These are phyloP conservation scores for Aspergillus funiculosus DNA, from an alignment of 495 filamentous ascomycete genomes.

Conservation along the genomic window DNA sequence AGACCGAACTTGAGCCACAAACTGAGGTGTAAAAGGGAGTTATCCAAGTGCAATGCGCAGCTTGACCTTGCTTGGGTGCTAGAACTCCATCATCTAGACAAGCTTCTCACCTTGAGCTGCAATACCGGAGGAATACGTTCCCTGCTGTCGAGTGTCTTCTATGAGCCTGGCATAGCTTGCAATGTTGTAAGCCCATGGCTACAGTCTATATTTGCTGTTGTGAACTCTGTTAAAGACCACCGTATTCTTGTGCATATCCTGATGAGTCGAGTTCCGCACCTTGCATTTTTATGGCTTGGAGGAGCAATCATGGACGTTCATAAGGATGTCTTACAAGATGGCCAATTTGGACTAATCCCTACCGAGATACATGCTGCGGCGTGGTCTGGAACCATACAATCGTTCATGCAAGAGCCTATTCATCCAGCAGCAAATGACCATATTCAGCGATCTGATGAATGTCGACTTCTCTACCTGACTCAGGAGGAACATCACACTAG, in stretches of 20 bases:
- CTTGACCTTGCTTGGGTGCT: constrained; percentile 1
- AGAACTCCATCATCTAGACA: constrained; percentile 3
- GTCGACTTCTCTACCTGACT: constrained; percentile 2
- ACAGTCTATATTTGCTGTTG: constrained; percentile 3
- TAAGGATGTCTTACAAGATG: not conserved
- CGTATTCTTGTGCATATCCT: constrained; percentile 3
- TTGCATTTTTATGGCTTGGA: constrained; percentile 7
- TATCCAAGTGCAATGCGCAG: not conserved
- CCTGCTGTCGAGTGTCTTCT: constrained; percentile 5
- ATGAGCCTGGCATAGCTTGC: constrained; percentile 3
- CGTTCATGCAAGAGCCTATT: constrained; percentile 6
- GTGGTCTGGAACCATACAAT: constrained; percentile 3
- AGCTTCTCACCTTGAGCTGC: constrained; percentile 5
- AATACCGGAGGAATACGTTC: constrained; percentile 1
- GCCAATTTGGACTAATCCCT: not conserved
- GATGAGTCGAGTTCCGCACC: constrained; percentile 5
- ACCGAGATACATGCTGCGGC: not conserved
- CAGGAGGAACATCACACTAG: constrained; percentile 1
- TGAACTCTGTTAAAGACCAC: not conserved
- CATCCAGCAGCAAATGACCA: not conserved
- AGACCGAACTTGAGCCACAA: not conserved
- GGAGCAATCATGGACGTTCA: not conserved
- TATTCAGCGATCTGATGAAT: constrained; percentile 4
- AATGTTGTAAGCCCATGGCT: constrained; percentile 8
- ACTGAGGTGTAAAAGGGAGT: not conserved